Base-by-base conservation (phyloP, 352 stramenopile species). In the Phytophthora crassamura region DNA sequence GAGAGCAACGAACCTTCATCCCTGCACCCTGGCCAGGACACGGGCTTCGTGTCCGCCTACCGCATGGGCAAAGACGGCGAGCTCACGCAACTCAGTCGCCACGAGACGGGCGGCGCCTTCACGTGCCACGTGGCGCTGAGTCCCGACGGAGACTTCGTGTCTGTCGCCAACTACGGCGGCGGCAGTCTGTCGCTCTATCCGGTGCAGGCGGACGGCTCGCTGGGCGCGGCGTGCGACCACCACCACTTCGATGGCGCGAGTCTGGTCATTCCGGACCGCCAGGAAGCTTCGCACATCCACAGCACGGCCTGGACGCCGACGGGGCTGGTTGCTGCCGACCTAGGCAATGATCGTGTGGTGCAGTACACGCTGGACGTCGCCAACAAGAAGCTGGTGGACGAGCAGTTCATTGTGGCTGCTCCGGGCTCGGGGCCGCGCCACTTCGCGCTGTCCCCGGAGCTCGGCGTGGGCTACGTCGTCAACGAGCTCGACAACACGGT, bases 231-330 rank as follows among this genome's bases (percentile, higher is more conserved):
- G 0, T 75, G 70, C 7, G 77, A 90, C 61, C 54, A 82, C 35
- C 73, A 86, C 38, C 46, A 66, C 33, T 91, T 85, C 48, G 22
- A 72, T 6, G 80, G 78, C 5, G 55, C 64, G 14, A 90, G 77
- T 40, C 39, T 75, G 16, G 84, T 70, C 8, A 72, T 80, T 22
- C 77, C 81, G 0, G 78, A 87, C 38, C 84, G 85, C 33, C 87
- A 93, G 59, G 84, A 95, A 36, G 85, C 83, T 4, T 70, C 87
- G 1, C 87, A 95, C 57, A 59, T 91, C 40, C 87, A 95, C 72
- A 93, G 84, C 57, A 83, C 82, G 30, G 82, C 67, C n/a, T 95
- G 84, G 85, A 72, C 79, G 11, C 53, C 69, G 39, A 64, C 64
- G 14, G 74, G 47, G 0, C 60, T 92, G 12, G 57, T 90, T 2